Conservation (phyloP, 108 stramenopile genomes). For the Ochromonas danica region DNA sequence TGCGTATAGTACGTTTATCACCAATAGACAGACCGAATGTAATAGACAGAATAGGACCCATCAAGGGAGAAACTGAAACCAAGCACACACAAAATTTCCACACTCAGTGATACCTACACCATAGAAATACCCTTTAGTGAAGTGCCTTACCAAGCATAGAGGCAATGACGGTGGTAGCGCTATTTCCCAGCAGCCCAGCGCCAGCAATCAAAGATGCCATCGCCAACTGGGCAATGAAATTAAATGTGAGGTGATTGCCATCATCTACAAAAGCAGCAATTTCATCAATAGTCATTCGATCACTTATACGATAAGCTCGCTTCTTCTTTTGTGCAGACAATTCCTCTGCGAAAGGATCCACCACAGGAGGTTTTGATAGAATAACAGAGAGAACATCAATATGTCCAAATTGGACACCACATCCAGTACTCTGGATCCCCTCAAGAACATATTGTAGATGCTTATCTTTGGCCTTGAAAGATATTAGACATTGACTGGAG, state of each 20-base stretch:
- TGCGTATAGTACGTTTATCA: neutral
- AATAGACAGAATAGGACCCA: constrained; percentile 32
- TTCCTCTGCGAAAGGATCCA: too few relatives aligned
- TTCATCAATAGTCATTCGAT: too few relatives aligned
- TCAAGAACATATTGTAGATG: neutral
- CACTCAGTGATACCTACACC: neutral
- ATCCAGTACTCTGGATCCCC: neutral
- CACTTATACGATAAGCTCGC: too few relatives aligned
- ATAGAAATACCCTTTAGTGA: neutral
- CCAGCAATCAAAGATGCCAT: too few relatives aligned
- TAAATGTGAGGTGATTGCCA: too few relatives aligned
- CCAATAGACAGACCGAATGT: constrained; percentile 7
- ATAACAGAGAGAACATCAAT: neutral
- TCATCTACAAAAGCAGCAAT: too few relatives aligned
- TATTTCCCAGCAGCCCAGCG: too few relatives aligned
- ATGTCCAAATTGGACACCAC: neutral
- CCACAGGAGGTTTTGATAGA: too few relatives aligned
- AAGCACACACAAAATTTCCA: too few relatives aligned
- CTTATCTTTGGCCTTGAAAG: neutral
- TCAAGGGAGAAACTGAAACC: constrained; percentile 28
- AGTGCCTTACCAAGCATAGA: constrained; percentile 18
- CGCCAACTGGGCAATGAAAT: too few relatives aligned
- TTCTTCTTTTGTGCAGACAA: too few relatives aligned
- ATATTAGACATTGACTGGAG: neutral
- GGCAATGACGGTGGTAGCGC: constrained; percentile 8